Percentiles rank a stretch among this genome's conserved stretches.
Conservation (phyloP, 495 filamentous ascomycete species). For the Penicillium arizonense region DNA sequence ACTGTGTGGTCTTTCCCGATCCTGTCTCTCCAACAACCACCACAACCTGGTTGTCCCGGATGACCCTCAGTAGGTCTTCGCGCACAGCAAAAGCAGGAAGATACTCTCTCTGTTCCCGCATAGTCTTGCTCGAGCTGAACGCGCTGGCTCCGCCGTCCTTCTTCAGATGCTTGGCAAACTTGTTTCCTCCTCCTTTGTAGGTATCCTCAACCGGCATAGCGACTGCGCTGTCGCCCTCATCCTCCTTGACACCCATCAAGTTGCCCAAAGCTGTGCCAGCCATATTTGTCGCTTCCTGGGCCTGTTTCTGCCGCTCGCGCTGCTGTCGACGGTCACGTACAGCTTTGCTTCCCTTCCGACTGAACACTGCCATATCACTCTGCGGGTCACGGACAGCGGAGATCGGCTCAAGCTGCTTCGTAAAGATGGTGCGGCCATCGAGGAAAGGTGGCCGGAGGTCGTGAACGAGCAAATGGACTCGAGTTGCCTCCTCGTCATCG, state of each 20-base stretch:
- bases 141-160: constrained; percentile 84
- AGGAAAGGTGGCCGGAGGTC: constrained; percentile 94
- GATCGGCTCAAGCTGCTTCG: constrained; percentile 94
- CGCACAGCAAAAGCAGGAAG: constrained; percentile 95
- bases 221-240: constrained; percentile 86
- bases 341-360: constrained; percentile 90
- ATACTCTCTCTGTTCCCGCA: constrained; percentile 90
- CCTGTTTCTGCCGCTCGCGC: constrained; percentile 90
- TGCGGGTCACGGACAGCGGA: constrained; percentile 91
- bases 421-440: constrained; percentile 93
- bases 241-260: constrained; percentile 91
- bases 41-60: constrained; percentile 94
- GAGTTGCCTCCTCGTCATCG: constrained; percentile 87
- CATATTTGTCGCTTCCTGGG: constrained; percentile 91
- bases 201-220: constrained; percentile 73
- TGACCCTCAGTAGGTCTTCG: constrained; percentile 91
- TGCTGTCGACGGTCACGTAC: constrained; percentile 90
- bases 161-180: constrained; percentile 89
- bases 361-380: constrained; percentile 99
- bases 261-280: constrained; percentile 92
- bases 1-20: constrained; percentile 94
- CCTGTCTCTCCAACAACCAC: constrained; percentile 97
- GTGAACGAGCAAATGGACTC: constrained; percentile 89
- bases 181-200: constrained; percentile 60
- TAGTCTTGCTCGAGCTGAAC: constrained; percentile 88